Percentiles rank a stretch among this genome's conserved stretches.
These are phyloP conservation scores for Naganishia sp. DNA, from an alignment of 1,284 basidiomycete species.

Conservation along the genomic window DNA sequence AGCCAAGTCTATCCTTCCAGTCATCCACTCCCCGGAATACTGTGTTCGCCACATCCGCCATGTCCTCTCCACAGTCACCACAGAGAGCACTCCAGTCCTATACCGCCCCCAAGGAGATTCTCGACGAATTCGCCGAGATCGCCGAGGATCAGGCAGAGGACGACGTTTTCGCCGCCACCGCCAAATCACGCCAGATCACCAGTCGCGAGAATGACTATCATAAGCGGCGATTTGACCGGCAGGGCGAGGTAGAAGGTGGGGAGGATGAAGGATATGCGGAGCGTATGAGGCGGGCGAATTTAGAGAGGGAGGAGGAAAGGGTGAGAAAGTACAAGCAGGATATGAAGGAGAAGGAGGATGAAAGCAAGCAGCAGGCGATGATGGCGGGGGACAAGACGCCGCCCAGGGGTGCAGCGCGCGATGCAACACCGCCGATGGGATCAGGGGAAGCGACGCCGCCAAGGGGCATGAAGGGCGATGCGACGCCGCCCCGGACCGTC, in stretches of 20 bases:
- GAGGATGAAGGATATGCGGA: conserved; percentile 90
- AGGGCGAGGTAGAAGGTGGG: conserved; percentile 58
- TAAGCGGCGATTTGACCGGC: conserved; percentile 81
- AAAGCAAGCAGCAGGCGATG: conserved; percentile 66
- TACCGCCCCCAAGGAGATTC: conserved; percentile 88
- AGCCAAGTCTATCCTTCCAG: too few species aligned
- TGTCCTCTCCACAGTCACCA: too few species aligned
- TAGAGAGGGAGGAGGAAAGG: conserved; percentile 90
- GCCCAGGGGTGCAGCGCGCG: conserved; percentile 58
- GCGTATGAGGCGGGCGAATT: conserved; percentile 85
- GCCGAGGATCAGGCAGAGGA: conserved; percentile 88
- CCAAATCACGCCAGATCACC: conserved; percentile 89
- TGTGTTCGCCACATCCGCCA: too few species aligned
- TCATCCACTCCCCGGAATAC: too few species aligned
- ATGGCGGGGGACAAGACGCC: conserved; percentile 77
- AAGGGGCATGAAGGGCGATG: conserved; percentile 57
- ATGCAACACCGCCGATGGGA: conserved; percentile 51
- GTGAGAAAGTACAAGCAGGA: conserved; percentile 86
- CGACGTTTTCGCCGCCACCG: conserved; percentile 91
- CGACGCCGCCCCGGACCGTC: conserved; percentile 62
- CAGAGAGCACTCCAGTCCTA: conserved; percentile 67
- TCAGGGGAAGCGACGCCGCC: conserved; percentile 59
- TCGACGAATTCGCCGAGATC: conserved; percentile 89
- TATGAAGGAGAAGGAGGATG: conserved; percentile 71
- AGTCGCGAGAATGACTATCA: conserved; percentile 95